Percentiles rank a stretch among this genome's conserved stretches.
Conservation (phyloP, 2,329 filamentous ascomycete species). For the Fusarium veterinarium region DNA sequence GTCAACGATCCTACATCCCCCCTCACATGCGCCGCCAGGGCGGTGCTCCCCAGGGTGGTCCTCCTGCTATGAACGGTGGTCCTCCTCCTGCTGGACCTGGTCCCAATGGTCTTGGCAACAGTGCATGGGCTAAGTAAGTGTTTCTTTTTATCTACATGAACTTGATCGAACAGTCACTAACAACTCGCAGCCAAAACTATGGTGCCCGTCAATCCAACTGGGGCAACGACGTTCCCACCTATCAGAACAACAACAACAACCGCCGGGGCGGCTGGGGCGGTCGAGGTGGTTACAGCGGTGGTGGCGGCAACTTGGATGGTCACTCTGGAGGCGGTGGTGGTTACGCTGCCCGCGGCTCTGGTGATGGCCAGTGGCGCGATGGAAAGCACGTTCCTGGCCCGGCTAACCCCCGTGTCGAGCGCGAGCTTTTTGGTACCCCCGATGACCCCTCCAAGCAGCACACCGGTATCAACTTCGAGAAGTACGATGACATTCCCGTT, state of each 20-base stretch:
- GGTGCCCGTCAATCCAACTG: conserved; percentile 52
- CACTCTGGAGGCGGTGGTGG: conserved; percentile 77
- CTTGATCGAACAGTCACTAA: conserved; percentile 27
- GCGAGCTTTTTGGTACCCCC: conserved; percentile 90
- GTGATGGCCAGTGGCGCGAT: conserved; percentile 95
- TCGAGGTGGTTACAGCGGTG: conserved; percentile 50
- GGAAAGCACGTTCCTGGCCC: conserved; percentile 96
- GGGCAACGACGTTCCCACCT: conserved; percentile 46
- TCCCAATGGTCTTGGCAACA: conserved; percentile 67
- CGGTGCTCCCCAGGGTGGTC: conserved; percentile 44
- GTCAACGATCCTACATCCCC: conserved; percentile 80
- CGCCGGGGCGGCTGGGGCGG: conserved; percentile 51
- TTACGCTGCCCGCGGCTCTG: conserved; percentile 79
- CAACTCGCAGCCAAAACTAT: conserved; percentile 44
- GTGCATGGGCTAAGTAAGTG: conserved; percentile 72
- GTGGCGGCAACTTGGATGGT: conserved; percentile 62
- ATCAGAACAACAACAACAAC: conserved; percentile 43
- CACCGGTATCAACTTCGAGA: conserved; percentile 99
- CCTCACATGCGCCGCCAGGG: conserved; percentile 76
- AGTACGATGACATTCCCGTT: conserved; percentile 99
- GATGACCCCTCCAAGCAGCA: conserved; percentile 96
- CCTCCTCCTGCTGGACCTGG: conserved; percentile 39
- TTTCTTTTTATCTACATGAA: not conserved
- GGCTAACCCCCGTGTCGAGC: conserved; percentile 88
- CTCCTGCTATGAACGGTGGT: conserved; percentile 29